Percentiles rank a stretch among this genome's conserved stretches.
phyloP scores from a whole-genome alignment of 2,329 filamentous ascomycete species.

The Chlorencoelia australis region DNA sequence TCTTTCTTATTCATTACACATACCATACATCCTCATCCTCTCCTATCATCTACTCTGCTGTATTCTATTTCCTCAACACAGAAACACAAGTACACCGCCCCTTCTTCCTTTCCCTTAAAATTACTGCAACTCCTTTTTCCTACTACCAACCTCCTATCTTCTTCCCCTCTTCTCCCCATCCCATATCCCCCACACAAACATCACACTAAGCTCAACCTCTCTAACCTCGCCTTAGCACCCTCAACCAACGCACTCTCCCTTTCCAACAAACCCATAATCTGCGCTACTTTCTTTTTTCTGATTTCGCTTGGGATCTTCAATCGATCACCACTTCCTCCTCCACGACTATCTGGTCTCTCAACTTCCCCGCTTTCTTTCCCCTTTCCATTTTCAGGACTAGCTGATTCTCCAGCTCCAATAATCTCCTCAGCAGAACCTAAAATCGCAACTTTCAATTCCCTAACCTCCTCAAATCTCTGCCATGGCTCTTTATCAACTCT shows the following conservation, averaged over 20 bases:
- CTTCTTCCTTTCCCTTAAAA: conserved; percentile 11
- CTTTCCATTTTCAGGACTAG: too few relatives aligned
- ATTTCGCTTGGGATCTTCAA: conserved; percentile 46
- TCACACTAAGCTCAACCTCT: conserved; percentile 36
- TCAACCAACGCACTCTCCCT: conserved; percentile 60
- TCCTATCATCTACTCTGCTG: too few relatives aligned
- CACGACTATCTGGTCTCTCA: conserved; percentile 7
- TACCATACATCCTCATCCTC: too few relatives aligned
- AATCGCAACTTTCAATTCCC: conserved; percentile 31
- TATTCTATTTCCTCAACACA: too few relatives aligned
- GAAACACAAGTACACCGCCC: too few relatives aligned
- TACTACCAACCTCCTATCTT: too few relatives aligned
- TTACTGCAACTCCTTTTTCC: too few relatives aligned
- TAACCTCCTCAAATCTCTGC: conserved; percentile 45
- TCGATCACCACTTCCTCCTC: conserved; percentile 12
- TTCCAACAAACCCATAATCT: conserved; percentile 54
- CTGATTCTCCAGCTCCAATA: background rate
- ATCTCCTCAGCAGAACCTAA: conserved; percentile 21
- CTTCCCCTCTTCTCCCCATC: background rate
- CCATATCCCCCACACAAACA: too few relatives aligned
- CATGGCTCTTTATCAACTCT: conserved; percentile 35
- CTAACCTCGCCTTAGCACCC: conserved; percentile 51
- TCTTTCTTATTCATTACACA: too few relatives aligned
- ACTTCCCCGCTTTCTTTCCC: background rate
- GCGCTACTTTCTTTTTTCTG: conserved; percentile 50